Conservation (phyloP, 2,329 filamentous ascomycete species). For the Cytospora leucostoma region DNA sequence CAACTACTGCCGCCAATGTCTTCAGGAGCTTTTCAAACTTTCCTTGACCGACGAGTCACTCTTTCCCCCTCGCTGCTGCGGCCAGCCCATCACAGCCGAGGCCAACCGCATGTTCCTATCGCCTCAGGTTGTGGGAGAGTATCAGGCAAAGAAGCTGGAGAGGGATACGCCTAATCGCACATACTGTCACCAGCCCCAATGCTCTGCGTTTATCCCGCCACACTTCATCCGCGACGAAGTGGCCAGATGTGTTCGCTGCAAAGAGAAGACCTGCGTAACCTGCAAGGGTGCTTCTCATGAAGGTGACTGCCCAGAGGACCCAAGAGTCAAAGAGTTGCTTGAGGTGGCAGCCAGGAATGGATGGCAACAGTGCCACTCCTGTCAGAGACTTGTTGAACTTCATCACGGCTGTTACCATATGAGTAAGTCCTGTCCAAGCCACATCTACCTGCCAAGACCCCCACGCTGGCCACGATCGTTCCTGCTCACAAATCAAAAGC, state of each 20-base stretch:
- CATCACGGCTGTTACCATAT: conserved; percentile 56
- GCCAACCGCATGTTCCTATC: conserved; percentile 39
- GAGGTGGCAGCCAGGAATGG: conserved; percentile 42
- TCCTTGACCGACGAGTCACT: not conserved
- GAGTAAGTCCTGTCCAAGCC: conserved; percentile 43
- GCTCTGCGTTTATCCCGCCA: conserved; percentile 49
- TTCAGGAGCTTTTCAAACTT: not conserved
- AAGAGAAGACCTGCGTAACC: conserved; percentile 45
- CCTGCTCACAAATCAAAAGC: conserved; percentile 33
- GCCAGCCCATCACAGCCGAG: not conserved
- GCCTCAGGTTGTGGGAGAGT: conserved; percentile 37
- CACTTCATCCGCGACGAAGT: conserved; percentile 28
- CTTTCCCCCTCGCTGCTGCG: conserved; percentile 12
- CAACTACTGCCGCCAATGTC: conserved; percentile 3
- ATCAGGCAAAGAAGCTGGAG: conserved; percentile 50
- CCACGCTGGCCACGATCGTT: not conserved
- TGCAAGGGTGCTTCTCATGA: conserved; percentile 52
- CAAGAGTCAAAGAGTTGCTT: conserved; percentile 42
- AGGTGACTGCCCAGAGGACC: conserved; percentile 51
- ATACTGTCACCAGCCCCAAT: conserved; percentile 51
- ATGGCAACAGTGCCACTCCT: conserved; percentile 55
- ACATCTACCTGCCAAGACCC: not conserved
- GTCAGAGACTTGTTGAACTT: conserved; percentile 51
- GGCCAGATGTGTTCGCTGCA: conserved; percentile 48
- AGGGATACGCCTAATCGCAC: conserved; percentile 48